Base-by-base conservation (phyloP, 768 basidiomycete genomes). In the Trametes sanguinea region DNA sequence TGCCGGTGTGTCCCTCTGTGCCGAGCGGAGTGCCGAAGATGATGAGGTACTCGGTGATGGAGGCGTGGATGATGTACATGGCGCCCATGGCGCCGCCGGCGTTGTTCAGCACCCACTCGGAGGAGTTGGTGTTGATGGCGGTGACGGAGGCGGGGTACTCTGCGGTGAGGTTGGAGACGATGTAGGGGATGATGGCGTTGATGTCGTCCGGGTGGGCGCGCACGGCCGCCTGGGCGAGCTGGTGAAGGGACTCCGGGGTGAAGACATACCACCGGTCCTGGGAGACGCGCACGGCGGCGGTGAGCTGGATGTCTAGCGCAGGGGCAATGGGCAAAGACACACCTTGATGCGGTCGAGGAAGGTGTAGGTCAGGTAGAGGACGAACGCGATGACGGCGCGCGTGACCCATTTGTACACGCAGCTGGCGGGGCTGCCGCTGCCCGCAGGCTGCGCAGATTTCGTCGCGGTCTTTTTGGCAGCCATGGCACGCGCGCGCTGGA, bases 71-170 rank as follows among this genome's bases (percentile, higher is more conserved):
- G 76, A 98, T 83, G 74, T 95, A 97, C 96, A 99, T 98, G 37
- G 89, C 89, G 45, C 95, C 95, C 95, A 96, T 98, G 0, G 95
- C 95, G 62, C 97, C 97, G 10, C 95, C 97, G 0, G 96, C 95
- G 69, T 98, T 98, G 80, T 87, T 98, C 76, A 96, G 91, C 29
- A 97, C 85, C 96, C 96, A 98, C 70, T 98, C 95, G 40, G 79
- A 78, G 22, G 82, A 72, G 77, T 89, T 69, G n/a, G 75, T 53
- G 68, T 82, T 81, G 52, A 84, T 65, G 71, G 86, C 84, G 64
- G 92, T 58, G 17, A 76, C 77, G 44, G 79, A 78, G 51, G 82
- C 69, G 0, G 92, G 85, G 72, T 95, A 89, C 1, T 85, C 87
- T 14, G 76, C 73, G 6, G 87, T 88, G 64, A 98, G 88, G 74